phyloP scores from a whole-genome alignment of 176 grass and related monocot genomes.

The Musa schizocarpa region DNA sequence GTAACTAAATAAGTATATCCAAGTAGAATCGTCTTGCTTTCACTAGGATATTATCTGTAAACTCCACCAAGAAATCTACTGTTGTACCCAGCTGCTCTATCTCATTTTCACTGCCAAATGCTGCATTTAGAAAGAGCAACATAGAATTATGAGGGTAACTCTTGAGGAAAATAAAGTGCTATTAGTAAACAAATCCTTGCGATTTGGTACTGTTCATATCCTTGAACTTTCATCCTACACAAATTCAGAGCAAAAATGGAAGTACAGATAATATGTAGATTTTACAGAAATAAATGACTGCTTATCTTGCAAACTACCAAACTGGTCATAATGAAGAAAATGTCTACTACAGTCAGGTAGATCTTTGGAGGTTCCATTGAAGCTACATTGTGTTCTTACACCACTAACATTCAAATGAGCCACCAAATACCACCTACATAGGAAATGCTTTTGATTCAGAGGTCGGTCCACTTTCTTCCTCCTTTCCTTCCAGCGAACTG shows the following conservation, averaged over 20 bases:
- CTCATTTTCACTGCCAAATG: conserved; percentile 59
- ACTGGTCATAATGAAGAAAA: background rate
- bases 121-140: conserved; percentile 25
- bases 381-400: background rate
- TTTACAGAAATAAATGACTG: background rate
- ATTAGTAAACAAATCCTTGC: background rate
- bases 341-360: background rate
- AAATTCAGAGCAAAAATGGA: background rate
- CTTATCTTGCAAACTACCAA: background rate
- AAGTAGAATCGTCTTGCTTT: conserved; percentile 39
- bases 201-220: background rate
- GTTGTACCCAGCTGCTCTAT: conserved; percentile 63
- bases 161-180: background rate
- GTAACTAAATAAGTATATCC: conserved; percentile 6
- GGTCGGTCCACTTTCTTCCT: conserved; percentile 40
- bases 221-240: background rate
- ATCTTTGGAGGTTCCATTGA: background rate
- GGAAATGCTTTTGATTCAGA: conserved; percentile 36
- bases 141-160: background rate
- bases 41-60: conserved; percentile 47
- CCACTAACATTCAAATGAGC: background rate
- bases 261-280: background rate
- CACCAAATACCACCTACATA: conserved; percentile 30
- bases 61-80: conserved; percentile 68
- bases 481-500: conserved; percentile 86